Percentiles rank a stretch among this genome's conserved stretches.
Conservation (phyloP, 345 rosid genomes). For the Kernera saxatilis region DNA sequence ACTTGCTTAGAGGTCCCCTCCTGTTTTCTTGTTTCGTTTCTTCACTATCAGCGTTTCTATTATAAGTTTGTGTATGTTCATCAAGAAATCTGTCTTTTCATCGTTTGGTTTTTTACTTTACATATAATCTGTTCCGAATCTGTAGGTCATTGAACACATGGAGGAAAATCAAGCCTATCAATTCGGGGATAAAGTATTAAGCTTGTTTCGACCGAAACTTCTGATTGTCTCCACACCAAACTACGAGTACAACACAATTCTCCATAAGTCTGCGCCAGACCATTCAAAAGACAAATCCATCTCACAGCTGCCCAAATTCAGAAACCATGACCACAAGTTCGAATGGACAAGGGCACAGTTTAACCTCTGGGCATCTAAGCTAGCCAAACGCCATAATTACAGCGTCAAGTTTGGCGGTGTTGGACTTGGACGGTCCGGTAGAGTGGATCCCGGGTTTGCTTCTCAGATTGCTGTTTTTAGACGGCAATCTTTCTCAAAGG, state of each 20-base stretch:
- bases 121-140: neutral
- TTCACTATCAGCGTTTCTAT: neutral
- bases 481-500: neutral
- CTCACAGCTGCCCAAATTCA: constrained; percentile 51
- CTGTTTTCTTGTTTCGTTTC: neutral
- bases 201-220: constrained; percentile 53
- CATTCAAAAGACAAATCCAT: constrained; percentile 38
- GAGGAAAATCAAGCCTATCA: constrained; percentile 72
- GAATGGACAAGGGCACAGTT: constrained; percentile 95
- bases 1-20: constrained; percentile 79
- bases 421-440: constrained; percentile 79
- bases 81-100: neutral
- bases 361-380: constrained; percentile 54
- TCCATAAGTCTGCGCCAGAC: constrained; percentile 41
- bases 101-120: neutral
- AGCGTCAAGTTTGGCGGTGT: constrained; percentile 77
- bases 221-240: constrained; percentile 83
- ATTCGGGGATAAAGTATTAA: constrained; percentile 59
- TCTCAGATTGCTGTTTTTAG: constrained; percentile 56
- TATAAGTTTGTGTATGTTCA: neutral
- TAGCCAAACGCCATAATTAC: constrained; percentile 57
- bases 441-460: constrained; percentile 8
- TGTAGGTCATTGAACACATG: constrained; percentile 91
- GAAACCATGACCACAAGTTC: constrained; percentile 92
- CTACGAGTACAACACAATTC: constrained; percentile 78